These are phyloP conservation scores for Cutaneotrichosporon cavernicola DNA, from an alignment of 1,284 basidiomycete genomes.

Conservation along the genomic window DNA sequence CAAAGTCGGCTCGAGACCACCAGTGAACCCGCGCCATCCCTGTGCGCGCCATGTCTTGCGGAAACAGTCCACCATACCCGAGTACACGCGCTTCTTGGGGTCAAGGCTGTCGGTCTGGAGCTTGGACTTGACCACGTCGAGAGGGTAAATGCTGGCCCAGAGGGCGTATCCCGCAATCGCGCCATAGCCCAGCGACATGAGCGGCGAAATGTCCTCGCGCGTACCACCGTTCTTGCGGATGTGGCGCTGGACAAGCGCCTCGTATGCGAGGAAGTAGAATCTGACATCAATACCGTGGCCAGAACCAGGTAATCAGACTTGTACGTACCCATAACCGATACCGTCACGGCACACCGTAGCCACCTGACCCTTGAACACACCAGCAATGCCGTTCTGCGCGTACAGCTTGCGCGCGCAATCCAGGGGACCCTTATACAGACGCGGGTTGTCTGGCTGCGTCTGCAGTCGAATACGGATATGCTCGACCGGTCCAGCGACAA, in stretches of 20 bases:
- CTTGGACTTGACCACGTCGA: slow-evolving; percentile 92
- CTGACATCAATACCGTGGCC: slow-evolving; percentile 22
- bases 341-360: slow-evolving; percentile 86
- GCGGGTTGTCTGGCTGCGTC: slow-evolving; percentile 73
- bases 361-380: slow-evolving; percentile 89
- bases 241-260: slow-evolving; percentile 83
- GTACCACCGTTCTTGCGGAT: slow-evolving; percentile 67
- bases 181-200: slow-evolving; percentile 77
- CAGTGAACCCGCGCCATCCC: slow-evolving; percentile 80
- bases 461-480: slow-evolving; percentile 95
- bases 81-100: slow-evolving; percentile 71
- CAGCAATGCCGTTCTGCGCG: slow-evolving; percentile 65
- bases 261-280: slow-evolving; percentile 89
- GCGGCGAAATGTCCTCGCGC: slow-evolving; percentile 71
- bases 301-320: too few relatives aligned
- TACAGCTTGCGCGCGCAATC: slow-evolving; percentile 83
- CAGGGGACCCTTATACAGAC: slow-evolving; percentile 72
- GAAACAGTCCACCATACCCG: slow-evolving; percentile 76
- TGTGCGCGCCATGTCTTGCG: slow-evolving; percentile 76
- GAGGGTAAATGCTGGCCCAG: slow-evolving; percentile 72
- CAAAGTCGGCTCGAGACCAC: slow-evolving; percentile 85
- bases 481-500: slow-evolving; percentile 93
- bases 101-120: slow-evolving; percentile 92
- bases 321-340: slow-evolving; percentile 66
- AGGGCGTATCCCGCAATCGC: slow-evolving; percentile 64